Conservation (phyloP, 1,284 basidiomycete genomes). For the Sporisorium scitamineum region DNA sequence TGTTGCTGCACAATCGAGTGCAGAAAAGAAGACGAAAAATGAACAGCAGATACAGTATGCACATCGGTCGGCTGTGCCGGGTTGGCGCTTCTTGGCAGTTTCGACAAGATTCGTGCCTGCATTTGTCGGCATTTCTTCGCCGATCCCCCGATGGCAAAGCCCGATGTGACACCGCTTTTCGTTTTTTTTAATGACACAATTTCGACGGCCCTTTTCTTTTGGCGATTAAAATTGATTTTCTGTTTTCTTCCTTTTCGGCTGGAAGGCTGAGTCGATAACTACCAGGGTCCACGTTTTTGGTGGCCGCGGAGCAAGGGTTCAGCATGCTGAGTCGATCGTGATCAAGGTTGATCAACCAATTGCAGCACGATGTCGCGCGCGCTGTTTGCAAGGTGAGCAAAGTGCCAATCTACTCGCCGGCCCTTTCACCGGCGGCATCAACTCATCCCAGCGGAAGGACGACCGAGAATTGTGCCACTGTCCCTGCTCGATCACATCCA, state of each 20-base stretch:
- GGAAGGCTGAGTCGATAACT: slow-evolving; percentile 11
- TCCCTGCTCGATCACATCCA: not conserved
- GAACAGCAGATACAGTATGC: too few relatives aligned
- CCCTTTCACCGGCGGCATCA: not conserved
- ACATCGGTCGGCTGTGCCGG: slow-evolving; percentile 13
- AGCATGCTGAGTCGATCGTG: slow-evolving; percentile 4
- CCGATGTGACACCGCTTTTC: not conserved
- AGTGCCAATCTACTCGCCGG: not conserved
- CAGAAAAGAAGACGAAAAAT: too few relatives aligned
- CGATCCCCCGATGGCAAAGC: not conserved
- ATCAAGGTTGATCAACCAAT: not conserved
- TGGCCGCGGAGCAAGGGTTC: slow-evolving; percentile 5
- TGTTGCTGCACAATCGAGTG: not conserved
- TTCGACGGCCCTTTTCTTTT: not conserved
- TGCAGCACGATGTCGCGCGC: not conserved
- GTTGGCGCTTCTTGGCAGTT: slow-evolving; percentile 18
- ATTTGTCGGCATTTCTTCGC: too few relatives aligned
- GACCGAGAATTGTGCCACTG: not conserved
- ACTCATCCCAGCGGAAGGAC: not conserved
- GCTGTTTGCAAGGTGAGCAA: not conserved
- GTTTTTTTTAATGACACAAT: not conserved
- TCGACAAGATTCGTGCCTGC: not conserved
- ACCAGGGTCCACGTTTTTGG: not conserved
- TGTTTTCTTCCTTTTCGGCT: not conserved
- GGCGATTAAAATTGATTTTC: too few relatives aligned